These are phyloP conservation scores for Babesia sp. DNA, from an alignment of 169 alveolate species.

Conservation along the genomic window DNA sequence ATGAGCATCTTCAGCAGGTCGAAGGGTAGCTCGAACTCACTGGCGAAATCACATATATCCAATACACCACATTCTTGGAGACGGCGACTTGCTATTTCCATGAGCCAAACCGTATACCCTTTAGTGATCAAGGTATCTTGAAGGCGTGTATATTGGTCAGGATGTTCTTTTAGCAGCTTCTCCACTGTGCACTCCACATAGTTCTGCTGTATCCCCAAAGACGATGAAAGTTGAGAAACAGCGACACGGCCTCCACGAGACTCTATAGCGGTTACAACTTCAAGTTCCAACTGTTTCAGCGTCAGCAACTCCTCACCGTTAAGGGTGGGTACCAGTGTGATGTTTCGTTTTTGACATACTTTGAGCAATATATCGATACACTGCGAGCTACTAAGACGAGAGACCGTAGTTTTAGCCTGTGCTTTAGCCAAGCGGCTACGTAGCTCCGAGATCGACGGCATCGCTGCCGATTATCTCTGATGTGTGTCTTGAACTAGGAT, in stretches of 20 bases:
- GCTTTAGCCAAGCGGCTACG: slow-evolving; percentile 56
- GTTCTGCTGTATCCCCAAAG: slow-evolving; percentile 50
- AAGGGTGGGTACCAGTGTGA: slow-evolving; percentile 37
- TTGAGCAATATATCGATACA: slow-evolving; percentile 64
- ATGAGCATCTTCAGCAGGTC: slow-evolving; percentile 39
- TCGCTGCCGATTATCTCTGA: neutral
- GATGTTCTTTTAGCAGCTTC: slow-evolving; percentile 16
- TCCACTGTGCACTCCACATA: slow-evolving; percentile 44
- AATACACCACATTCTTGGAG: slow-evolving; percentile 60
- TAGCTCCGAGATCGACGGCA: slow-evolving; percentile 58
- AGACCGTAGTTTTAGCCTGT: slow-evolving; percentile 46
- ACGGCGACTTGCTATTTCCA: slow-evolving; percentile 31
- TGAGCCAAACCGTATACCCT: slow-evolving; percentile 29
- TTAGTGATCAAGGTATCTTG: slow-evolving; percentile 51
- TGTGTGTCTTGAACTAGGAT: neutral
- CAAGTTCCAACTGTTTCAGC: slow-evolving; percentile 47
- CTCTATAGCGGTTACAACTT: slow-evolving; percentile 26
- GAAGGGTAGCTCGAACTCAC: slow-evolving; percentile 60
- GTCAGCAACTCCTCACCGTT: slow-evolving; percentile 61
- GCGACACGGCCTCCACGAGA: slow-evolving; percentile 54
- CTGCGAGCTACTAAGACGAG: slow-evolving; percentile 56
- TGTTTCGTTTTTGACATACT: slow-evolving; percentile 49
- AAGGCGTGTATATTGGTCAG: slow-evolving; percentile 1
- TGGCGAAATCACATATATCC: slow-evolving; percentile 47
- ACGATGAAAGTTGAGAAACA: slow-evolving; percentile 39